Evolutionary conservation across 257 asterid genomes (phyloP).

Genomic region (Fraxinus quadrangulata): DNA sequence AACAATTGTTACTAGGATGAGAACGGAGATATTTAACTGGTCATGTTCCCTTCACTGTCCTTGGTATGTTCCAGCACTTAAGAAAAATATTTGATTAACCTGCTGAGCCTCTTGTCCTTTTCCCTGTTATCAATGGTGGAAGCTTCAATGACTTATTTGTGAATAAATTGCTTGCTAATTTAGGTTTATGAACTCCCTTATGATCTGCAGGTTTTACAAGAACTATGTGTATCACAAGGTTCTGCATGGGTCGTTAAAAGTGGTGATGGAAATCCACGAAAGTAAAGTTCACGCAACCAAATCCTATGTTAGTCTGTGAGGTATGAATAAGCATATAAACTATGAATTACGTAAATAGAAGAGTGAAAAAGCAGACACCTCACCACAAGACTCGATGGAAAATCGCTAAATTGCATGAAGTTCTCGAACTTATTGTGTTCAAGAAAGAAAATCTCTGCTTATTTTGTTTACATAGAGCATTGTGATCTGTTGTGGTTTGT

Average conservation of each 20-base stretch:
- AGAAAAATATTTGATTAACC: neutral
- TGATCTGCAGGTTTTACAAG: slow-evolving; percentile 65
- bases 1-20: neutral
- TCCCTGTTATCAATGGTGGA: neutral
- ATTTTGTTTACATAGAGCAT: neutral
- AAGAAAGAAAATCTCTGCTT: slow-evolving; percentile 15
- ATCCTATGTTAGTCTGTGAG: neutral
- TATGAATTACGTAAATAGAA: neutral
- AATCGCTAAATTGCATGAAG: slow-evolving; percentile 7
- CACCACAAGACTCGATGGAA: neutral
- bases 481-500: neutral
- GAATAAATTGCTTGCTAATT: neutral
- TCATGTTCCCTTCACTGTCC: neutral
- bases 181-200: neutral
- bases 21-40: neutral
- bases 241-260: slow-evolving; percentile 64
- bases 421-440: neutral
- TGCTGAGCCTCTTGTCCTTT: neutral
- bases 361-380: neutral
- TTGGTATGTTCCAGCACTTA: neutral
- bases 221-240: slow-evolving; percentile 61
- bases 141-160: neutral
- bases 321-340: slow-evolving; percentile 10
- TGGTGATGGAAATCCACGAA: slow-evolving; percentile 50
- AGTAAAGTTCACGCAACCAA: slow-evolving; percentile 18